Evolutionary conservation across 2,329 filamentous ascomycete species (phyloP).

Genomic region (Sporothrix pallida): DNA sequence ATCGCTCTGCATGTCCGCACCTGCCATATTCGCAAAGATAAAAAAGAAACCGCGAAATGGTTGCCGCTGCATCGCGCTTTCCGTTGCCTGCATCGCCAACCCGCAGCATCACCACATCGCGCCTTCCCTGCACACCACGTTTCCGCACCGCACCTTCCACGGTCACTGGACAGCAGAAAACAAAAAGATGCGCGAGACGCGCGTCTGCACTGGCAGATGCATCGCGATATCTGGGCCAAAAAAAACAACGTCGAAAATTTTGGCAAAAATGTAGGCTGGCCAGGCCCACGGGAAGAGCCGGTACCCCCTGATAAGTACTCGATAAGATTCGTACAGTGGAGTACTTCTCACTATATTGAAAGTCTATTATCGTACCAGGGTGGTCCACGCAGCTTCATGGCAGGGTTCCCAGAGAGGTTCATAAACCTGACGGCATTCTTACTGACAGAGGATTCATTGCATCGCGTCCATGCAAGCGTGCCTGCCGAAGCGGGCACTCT

Average conservation of each 20-base stretch:
- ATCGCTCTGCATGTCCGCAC: background rate
- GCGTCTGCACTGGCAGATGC: background rate
- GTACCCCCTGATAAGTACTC: background rate
- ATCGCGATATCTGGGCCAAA: background rate
- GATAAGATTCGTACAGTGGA: background rate
- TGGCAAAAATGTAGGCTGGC: constrained; percentile 17
- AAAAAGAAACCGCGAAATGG: background rate
- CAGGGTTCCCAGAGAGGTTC: background rate
- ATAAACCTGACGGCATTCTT: background rate
- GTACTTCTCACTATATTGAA: too few species aligned
- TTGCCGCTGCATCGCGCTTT: background rate
- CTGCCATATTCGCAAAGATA: background rate
- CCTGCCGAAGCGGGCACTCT: constrained; percentile 6
- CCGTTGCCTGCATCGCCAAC: too few species aligned
- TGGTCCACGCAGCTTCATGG: background rate
- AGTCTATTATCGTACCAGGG: too few species aligned
- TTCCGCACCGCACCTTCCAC: constrained; percentile 9
- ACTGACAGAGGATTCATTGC: background rate
- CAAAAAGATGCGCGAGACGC: background rate
- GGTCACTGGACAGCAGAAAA: constrained; percentile 3
- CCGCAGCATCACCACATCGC: too few species aligned
- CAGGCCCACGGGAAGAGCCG: constrained; percentile 1
- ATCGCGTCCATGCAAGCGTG: constrained; percentile 2
- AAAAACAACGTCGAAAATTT: background rate
- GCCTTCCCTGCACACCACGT: too few species aligned